A percentile compares a stretch with the other conserved stretches of the same genome.
Conservation (phyloP, 768 basidiomycete species). For the Termitomyces sp. region DNA sequence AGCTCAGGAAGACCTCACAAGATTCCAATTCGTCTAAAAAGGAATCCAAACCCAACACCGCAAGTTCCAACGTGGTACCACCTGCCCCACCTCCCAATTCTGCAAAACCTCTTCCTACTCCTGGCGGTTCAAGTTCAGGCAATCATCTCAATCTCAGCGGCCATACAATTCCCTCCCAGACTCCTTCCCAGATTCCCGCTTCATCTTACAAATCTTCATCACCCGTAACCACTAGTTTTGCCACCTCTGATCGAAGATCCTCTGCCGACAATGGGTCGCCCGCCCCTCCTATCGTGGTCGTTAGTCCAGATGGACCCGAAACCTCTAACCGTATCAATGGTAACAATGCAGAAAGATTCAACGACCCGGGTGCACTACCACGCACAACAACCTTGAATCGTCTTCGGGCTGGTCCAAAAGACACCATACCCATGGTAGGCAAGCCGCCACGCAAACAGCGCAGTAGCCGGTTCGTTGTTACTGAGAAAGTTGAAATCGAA, state of each 20-base stretch:
- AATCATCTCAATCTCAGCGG: constrained; percentile 30
- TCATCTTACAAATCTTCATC: constrained; percentile 38
- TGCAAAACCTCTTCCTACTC: constrained; percentile 57
- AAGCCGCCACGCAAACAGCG: constrained; percentile 97
- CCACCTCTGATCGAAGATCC: constrained; percentile 58
- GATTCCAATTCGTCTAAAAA: constrained; percentile 67
- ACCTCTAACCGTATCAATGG: constrained; percentile 34
- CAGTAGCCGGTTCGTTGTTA: constrained; percentile 93
- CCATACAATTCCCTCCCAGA: constrained; percentile 33
- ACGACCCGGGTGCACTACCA: constrained; percentile 51
- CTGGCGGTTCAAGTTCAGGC: constrained; percentile 30
- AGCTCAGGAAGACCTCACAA: constrained; percentile 69
- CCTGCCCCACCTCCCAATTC: constrained; percentile 63
- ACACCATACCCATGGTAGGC: constrained; percentile 93
- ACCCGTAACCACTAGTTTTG: constrained; percentile 29
- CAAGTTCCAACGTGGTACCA: constrained; percentile 29
- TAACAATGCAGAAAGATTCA: constrained; percentile 43
- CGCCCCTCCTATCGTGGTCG: constrained; percentile 82
- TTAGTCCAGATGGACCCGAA: constrained; percentile 66
- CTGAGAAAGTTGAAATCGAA: constrained; percentile 95
- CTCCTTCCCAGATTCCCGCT: constrained; percentile 33
- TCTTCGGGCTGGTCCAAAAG: constrained; percentile 81
- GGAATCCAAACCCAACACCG: constrained; percentile 45
- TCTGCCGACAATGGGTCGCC: constrained; percentile 38
- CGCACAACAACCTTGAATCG: constrained; percentile 66